Evolutionary conservation across 108 stramenopile species (phyloP), one percentile per base, ranked within the genome.

Genomic region (Cyclotella atomus): DNA sequence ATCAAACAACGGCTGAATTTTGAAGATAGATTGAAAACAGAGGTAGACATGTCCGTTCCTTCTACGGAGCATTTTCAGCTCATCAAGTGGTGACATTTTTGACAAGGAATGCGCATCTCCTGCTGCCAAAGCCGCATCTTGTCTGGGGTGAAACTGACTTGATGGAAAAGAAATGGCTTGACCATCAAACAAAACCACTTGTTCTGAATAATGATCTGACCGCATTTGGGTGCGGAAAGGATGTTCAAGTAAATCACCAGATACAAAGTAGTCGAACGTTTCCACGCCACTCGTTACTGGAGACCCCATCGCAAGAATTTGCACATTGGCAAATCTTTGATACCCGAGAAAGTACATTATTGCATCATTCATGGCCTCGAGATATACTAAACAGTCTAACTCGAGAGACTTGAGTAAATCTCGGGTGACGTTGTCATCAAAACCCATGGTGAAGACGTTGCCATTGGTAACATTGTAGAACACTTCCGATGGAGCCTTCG

Each of bases 1-100:
- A 45, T 91, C 90, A 53, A 89, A 90, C 4, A 17, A 33, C 12
- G 92, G 90, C 43, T 87, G 85, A 10, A 93, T 81, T 62, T 93
- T 93, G 73, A 85, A 87, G 14, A 87, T 19, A 60, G 82, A 87
- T 65, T 93, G 90, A 12, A 85, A 79, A 38, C 85, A 85, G 12
- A 83, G 57, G 55, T 84, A 88, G 2, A 87, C 21, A 23, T 79
- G 52, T 9, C 32, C 62, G 33, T 65, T 75, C 20, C 54, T 44
- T 23, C 41, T 34, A 16, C 17, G 33, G 16, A 74, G 71, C n/a
- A 77, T 25, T n/a, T 57, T 73, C 56, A 71, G 29, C 15, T 47
- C 15, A 17, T 76, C 75, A 0, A 68, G 35, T 5, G 59, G n/a
- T 43, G 75, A 71, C 0, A 34, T 12, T 19, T 69, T 77, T 14